Evolutionary conservation across 2,329 filamentous ascomycete species (phyloP).

Genomic region (Tolypocladium nubicola): DNA sequence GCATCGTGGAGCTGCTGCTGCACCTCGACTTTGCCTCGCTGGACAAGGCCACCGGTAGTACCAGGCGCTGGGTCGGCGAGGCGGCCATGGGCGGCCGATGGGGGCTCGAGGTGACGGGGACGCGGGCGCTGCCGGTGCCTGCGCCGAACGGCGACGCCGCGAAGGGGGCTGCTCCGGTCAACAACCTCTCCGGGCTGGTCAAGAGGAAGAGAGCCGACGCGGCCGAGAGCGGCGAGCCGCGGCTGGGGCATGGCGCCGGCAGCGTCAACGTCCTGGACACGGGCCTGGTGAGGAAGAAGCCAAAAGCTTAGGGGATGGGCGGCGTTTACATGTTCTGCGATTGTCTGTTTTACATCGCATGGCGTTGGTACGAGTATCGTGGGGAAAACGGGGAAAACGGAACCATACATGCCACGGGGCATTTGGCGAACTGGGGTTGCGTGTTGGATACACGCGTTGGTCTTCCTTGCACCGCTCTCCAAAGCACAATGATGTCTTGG

Average conservation of each 20-base stretch:
- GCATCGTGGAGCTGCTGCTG: conserved; percentile 58
- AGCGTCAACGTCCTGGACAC: conserved; percentile 35
- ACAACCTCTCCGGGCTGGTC: conserved; percentile 38
- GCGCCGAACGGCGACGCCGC: conserved; percentile 5
- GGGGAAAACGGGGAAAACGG: background rate
- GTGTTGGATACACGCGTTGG: background rate
- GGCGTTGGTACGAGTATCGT: background rate
- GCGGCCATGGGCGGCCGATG: conserved; percentile 43
- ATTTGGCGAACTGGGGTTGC: background rate
- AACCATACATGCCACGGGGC: background rate
- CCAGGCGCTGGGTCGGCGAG: conserved; percentile 60
- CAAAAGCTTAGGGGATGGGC: conserved; percentile 24
- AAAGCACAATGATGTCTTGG: background rate
- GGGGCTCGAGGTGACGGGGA: conserved; percentile 40
- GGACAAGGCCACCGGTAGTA: conserved; percentile 52
- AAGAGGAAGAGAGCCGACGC: conserved; percentile 32
- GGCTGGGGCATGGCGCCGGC: background rate
- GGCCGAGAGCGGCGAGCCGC: conserved; percentile 7
- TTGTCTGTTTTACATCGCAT: background rate
- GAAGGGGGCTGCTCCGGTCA: conserved; percentile 18
- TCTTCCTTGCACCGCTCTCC: background rate
- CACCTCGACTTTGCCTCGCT: conserved; percentile 63
- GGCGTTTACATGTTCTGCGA: background rate
- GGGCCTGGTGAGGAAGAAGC: conserved; percentile 44
- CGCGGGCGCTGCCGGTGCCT: conserved; percentile 14